phyloP scores from a whole-genome alignment of 2,329 filamentous ascomycete species.

The Dryadomyces quercivorus region DNA sequence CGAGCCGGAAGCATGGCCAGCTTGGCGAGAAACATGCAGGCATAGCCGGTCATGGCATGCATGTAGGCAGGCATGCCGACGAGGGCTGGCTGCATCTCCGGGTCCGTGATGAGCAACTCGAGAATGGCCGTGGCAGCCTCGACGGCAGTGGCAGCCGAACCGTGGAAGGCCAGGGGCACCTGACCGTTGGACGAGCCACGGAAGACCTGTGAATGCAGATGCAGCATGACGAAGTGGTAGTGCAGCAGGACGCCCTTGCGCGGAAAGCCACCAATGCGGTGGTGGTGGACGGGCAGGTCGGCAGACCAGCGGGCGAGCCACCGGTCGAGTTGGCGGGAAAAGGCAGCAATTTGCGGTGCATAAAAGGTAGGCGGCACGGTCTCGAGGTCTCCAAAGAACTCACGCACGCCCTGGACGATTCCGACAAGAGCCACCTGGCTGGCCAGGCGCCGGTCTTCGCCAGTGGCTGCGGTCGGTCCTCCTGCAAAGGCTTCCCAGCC shows the following conservation, averaged over 20 bases:
- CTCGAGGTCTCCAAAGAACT: slow-evolving; percentile 43
- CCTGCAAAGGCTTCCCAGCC: slow-evolving; percentile 44
- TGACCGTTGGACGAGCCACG: slow-evolving; percentile 13
- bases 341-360: slow-evolving; percentile 29
- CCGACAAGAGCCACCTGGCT: slow-evolving; percentile 46
- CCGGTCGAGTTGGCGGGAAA: slow-evolving; percentile 22
- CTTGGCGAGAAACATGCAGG: slow-evolving; percentile 38
- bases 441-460: slow-evolving; percentile 42
- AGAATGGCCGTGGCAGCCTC: slow-evolving; percentile 24
- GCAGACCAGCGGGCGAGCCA: slow-evolving; percentile 24
- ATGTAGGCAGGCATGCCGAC: slow-evolving; percentile 36
- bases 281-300: slow-evolving; percentile 20
- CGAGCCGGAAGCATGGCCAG: slow-evolving; percentile 27
- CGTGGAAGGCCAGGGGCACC: slow-evolving; percentile 6
- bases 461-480: slow-evolving; percentile 33
- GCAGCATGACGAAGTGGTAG: slow-evolving; percentile 20
- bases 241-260: slow-evolving; percentile 19
- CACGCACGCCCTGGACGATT: slow-evolving; percentile 41
- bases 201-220: slow-evolving; percentile 19
- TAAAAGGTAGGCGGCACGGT: slow-evolving; percentile 35
- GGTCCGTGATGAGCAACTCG: slow-evolving; percentile 22
- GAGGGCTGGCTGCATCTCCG: slow-evolving; percentile 19
- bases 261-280: slow-evolving; percentile 19
- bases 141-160: slow-evolving; percentile 9
- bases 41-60: slow-evolving; percentile 40